These are phyloP conservation scores for Cutaneotrichosporon cutaneum DNA, from an alignment of 1,284 basidiomycete genomes.

Conservation along the genomic window DNA sequence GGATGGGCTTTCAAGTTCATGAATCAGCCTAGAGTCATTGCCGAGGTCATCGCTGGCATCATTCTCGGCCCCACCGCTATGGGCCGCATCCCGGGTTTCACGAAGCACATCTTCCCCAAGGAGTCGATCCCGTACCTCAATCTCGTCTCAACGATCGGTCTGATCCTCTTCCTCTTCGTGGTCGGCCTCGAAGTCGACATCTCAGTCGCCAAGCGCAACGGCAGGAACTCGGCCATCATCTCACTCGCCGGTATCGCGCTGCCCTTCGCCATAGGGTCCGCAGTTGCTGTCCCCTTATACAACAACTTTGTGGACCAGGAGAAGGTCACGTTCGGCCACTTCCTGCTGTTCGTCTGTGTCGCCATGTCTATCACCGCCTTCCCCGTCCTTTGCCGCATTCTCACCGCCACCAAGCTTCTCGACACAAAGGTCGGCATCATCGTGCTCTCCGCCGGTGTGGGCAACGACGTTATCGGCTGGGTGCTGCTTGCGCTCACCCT, in stretches of 20 bases:
- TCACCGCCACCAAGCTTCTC: slow-evolving; percentile 64
- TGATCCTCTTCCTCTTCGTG: slow-evolving; percentile 87
- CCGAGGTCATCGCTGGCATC: slow-evolving; percentile 82
- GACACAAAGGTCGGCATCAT: slow-evolving; percentile 92
- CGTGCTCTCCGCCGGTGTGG: slow-evolving; percentile 88
- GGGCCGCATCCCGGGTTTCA: slow-evolving; percentile 75
- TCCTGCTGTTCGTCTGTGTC: slow-evolving; percentile 90
- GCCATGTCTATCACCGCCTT: slow-evolving; percentile 91
- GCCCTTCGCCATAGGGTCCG: slow-evolving; percentile 83
- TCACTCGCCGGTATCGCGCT: slow-evolving; percentile 66
- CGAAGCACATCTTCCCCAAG: slow-evolving; percentile 74
- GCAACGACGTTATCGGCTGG: slow-evolving; percentile 76
- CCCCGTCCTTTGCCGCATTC: slow-evolving; percentile 79
- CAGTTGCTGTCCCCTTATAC: slow-evolving; percentile 76
- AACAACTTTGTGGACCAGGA: slow-evolving; percentile 65
- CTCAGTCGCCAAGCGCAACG: slow-evolving; percentile 73
- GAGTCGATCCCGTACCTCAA: slow-evolving; percentile 73
- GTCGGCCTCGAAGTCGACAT: slow-evolving; percentile 90
- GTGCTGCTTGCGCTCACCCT: slow-evolving; percentile 73
- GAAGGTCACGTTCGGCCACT: slow-evolving; percentile 71
- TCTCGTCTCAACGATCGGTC: slow-evolving; percentile 87
- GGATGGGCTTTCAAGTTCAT: slow-evolving; percentile 64
- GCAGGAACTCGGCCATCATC: slow-evolving; percentile 62
- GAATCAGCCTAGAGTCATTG: slow-evolving; percentile 80
- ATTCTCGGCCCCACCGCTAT: slow-evolving; percentile 69